Conservation (phyloP, 495 filamentous ascomycete species). For the Aspergillus carlsbadensis region DNA sequence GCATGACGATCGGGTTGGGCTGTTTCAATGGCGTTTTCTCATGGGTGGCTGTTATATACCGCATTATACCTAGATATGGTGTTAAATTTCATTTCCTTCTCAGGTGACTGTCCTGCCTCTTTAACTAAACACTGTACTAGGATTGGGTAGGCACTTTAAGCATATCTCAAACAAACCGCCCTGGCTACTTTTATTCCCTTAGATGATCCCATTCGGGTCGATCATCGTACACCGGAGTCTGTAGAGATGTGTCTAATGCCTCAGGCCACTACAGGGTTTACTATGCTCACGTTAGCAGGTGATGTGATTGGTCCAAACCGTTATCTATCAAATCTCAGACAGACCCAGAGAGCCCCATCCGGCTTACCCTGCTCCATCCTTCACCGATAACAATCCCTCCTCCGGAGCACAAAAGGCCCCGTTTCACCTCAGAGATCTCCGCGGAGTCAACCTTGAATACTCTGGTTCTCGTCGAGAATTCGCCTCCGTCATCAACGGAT, state of each 20-base stretch:
- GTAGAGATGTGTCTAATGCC: not conserved
- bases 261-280: not conserved
- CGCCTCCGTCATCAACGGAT: not conserved
- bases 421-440: constrained; percentile 1
- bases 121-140: not conserved
- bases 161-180: too few relatives aligned
- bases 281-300: not conserved
- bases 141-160: not conserved
- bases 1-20: not conserved
- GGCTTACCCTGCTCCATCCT: not conserved
- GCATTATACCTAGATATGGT: constrained; percentile 6
- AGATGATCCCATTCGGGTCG: not conserved
- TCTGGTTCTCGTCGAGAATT: not conserved
- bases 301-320: not conserved
- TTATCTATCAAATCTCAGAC: constrained; percentile 3
- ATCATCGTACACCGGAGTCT: too few relatives aligned
- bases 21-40: constrained; percentile 6
- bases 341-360: constrained; percentile 7
- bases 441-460: not conserved
- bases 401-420: not conserved
- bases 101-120: not conserved
- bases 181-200: too few relatives aligned
- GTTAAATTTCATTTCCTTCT: not conserved
- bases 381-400: constrained; percentile 1
- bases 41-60: not conserved